These are phyloP conservation scores for Plasmodium falciparum DNA, from an alignment of 169 alveolate species.

Conservation along the genomic window DNA sequence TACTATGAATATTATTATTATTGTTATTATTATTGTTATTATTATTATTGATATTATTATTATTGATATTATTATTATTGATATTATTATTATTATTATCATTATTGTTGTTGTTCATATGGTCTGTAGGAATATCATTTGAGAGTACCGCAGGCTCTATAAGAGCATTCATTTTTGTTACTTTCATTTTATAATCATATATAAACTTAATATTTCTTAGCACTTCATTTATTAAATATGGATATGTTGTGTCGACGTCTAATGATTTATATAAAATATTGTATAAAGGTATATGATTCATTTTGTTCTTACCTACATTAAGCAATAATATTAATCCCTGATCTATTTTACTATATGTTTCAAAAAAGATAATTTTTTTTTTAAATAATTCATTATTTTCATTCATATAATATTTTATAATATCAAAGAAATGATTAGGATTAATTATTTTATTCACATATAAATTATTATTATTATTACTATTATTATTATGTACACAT, in stretches of 20 bases:
- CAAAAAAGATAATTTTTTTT: constrained; percentile 42
- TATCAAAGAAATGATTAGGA: constrained; percentile 11
- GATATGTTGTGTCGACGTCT: not conserved
- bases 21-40: not conserved
- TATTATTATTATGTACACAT: not conserved
- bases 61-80: not conserved
- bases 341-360: constrained; percentile 42
- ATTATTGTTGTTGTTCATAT: not conserved
- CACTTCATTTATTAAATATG: constrained; percentile 20
- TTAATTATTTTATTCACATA: not conserved
- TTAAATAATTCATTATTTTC: constrained; percentile 42
- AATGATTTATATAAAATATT: not conserved
- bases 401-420: constrained; percentile 32
- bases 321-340: constrained; percentile 15
- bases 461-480: not conserved
- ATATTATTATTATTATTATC: not conserved
- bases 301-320: constrained; percentile 13
- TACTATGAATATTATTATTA: not conserved
- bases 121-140: too few relatives aligned
- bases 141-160: too few relatives aligned
- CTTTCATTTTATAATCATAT: constrained; percentile 11
- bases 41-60: not conserved
- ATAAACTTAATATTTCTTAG: constrained; percentile 21
- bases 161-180: not conserved
- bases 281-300: not conserved